Evolutionary conservation across 2,329 filamentous ascomycete species (phyloP), one percentile per base, ranked within the genome.

Genomic region (Aphanocladium album): DNA sequence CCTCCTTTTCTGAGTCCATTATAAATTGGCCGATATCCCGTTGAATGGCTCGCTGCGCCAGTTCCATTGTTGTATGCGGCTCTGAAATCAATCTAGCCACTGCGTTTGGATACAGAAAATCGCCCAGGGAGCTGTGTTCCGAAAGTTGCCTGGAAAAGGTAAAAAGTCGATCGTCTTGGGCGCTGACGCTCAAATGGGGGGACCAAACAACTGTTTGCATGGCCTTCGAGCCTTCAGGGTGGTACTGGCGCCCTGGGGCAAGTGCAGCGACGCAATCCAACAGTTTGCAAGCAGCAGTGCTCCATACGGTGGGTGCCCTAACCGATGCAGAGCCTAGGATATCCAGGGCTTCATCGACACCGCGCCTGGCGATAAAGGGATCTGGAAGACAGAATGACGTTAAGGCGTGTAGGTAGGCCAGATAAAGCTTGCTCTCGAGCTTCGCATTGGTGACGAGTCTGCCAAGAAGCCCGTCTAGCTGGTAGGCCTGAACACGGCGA

Each of bases 141-240:
- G 25, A 49, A 17, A 50, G 30, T n/a, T 50, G 27, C 17, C 9
- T 19, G 5, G 27, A 5, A 9, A 50, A 5, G 6, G 17, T 21
- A n/a, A 50, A 70, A 46, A 82, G 81, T 0, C 67, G 65, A 0
- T 73, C 72, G 58, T 84, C 75, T 57, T 85, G 82, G 0, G 78
- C 67, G 1, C 80, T 63, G 5, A 71, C 73, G 1, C 73, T 71
- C 0, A 84, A 65, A 0, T 56, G n/a, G 0, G 60, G 0, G 0
- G 66, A 57, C 83, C 82, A 86, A 0, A 16, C 1, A 2, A 82
- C 72, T 0, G 51, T 71, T 58, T 86, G 79, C 80, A 85, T 84
- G 0, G 72, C 69, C 16, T 65, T 61, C 11, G 17, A 35, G 1
- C 8, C 17, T 17, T 50, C 47, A 11, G 47, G 47, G n/a, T 50